phyloP scores from a whole-genome alignment of 2,329 filamentous ascomycete genomes.

The Monosporascus sp. region DNA sequence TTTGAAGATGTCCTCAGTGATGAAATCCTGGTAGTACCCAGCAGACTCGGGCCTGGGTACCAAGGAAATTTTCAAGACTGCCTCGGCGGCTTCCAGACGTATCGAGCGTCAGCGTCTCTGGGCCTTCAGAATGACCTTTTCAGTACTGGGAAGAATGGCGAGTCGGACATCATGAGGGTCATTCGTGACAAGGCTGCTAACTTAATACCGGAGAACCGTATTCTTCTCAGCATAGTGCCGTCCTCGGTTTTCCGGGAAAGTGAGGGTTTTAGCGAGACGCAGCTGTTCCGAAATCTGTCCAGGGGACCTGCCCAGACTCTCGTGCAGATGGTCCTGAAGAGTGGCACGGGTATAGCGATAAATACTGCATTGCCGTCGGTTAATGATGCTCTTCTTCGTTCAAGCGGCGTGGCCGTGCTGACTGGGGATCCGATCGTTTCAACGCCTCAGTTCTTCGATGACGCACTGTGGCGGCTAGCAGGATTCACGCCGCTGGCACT shows the following conservation, averaged over 20 bases:
- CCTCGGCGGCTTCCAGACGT: conserved; percentile 92
- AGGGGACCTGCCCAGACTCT: conserved; percentile 63
- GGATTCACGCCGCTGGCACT: conserved; percentile 82
- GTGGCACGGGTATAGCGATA: conserved; percentile 73
- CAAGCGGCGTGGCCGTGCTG: conserved; percentile 76
- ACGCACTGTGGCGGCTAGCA: conserved; percentile 88
- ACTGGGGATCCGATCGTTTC: conserved; percentile 78
- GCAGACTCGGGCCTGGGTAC: conserved; percentile 83
- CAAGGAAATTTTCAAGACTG: conserved; percentile 96
- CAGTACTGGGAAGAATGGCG: conserved; percentile 83
- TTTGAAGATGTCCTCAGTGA: conserved; percentile 86
- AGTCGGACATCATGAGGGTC: conserved; percentile 84
- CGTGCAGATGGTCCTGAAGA: conserved; percentile 64
- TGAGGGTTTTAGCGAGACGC: conserved; percentile 71
- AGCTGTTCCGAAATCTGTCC: conserved; percentile 71
- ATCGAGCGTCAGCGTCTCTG: conserved; percentile 83
- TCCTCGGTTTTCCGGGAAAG: conserved; percentile 76
- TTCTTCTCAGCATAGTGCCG: conserved; percentile 79
- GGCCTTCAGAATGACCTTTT: conserved; percentile 88
- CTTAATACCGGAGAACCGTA: conserved; percentile 73
- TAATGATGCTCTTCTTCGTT: conserved; percentile 78
- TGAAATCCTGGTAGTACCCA: conserved; percentile 86
- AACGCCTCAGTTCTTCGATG: conserved; percentile 79
- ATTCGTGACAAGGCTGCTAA: conserved; percentile 80
- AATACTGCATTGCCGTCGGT: conserved; percentile 85